These are phyloP conservation scores for Chaetomium strumarium DNA, from an alignment of 2,329 filamentous ascomycete species.

Conservation along the genomic window DNA sequence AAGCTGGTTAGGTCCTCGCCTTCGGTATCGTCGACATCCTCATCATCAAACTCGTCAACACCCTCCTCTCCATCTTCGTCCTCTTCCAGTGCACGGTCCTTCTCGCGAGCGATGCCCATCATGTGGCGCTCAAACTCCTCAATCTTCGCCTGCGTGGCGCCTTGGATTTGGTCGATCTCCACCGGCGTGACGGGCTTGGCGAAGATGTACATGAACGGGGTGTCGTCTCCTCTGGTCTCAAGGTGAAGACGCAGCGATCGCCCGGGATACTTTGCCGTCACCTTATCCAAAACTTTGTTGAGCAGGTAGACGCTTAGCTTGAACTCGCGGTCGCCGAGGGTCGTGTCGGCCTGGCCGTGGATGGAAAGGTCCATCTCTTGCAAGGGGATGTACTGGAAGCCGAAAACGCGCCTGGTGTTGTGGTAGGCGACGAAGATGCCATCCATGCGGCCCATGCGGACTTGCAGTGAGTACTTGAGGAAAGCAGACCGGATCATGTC, in stretches of 20 bases:
- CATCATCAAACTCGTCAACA: constrained; percentile 15
- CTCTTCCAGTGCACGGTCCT: constrained; percentile 23
- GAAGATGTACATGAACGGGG: constrained; percentile 80
- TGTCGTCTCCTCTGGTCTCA: constrained; percentile 59
- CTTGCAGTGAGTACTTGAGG: constrained; percentile 94
- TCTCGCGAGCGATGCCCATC: constrained; percentile 41
- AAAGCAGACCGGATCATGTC: constrained; percentile 95
- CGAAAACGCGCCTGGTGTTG: constrained; percentile 91
- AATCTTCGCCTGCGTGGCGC: constrained; percentile 55
- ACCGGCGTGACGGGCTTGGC: constrained; percentile 74
- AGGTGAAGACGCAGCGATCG: constrained; percentile 74
- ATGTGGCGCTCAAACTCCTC: constrained; percentile 63
- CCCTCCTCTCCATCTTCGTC: constrained; percentile 25
- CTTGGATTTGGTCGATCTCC: constrained; percentile 70
- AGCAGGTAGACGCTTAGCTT: constrained; percentile 71
- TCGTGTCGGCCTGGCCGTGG: constrained; percentile 65
- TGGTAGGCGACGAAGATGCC: constrained; percentile 97
- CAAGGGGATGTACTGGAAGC: constrained; percentile 89
- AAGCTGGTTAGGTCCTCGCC: constrained; percentile 16
- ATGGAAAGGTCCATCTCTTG: constrained; percentile 83
- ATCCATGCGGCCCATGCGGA: constrained; percentile 96
- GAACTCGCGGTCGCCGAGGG: constrained; percentile 79
- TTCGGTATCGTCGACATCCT: constrained; percentile 22
- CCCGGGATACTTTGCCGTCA: constrained; percentile 67
- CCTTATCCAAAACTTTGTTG: constrained; percentile 72